Percentiles rank a stretch among this genome's conserved stretches.
These are phyloP conservation scores for Apiospora kogelbergensis DNA, from an alignment of 2,329 filamentous ascomycete species.

Conservation along the genomic window DNA sequence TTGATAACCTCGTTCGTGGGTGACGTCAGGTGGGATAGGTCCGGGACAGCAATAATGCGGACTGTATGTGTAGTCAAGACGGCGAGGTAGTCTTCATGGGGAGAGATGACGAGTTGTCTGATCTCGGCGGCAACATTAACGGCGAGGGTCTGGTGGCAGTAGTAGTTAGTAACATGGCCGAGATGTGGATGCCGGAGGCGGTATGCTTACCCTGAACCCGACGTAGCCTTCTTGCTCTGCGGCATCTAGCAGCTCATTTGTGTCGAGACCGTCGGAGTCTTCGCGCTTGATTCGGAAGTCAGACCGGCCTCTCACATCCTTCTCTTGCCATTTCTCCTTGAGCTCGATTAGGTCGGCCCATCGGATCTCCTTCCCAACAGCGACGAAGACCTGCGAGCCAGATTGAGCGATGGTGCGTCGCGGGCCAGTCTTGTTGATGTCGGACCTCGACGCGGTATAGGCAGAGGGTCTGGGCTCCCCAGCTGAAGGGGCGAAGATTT, in stretches of 20 bases:
- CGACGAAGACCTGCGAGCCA: constrained; percentile 86
- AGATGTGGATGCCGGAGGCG: constrained; percentile 6
- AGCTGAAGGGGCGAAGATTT: constrained; percentile 64
- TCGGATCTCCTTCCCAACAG: constrained; percentile 83
- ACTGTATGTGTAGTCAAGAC: constrained; percentile 86
- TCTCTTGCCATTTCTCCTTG: constrained; percentile 61
- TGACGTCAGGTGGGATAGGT: constrained; percentile 72
- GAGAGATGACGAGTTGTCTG: constrained; percentile 81
- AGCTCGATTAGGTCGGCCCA: constrained; percentile 84
- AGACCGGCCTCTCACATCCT: constrained; percentile 33
- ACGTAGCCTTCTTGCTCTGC: constrained; percentile 28
- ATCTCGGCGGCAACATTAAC: constrained; percentile 80
- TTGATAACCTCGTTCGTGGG: constrained; percentile 69
- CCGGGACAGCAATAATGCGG: constrained; percentile 83
- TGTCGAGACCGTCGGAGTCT: constrained; percentile 37
- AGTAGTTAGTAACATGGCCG: not conserved
- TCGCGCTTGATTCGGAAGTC: constrained; percentile 48
- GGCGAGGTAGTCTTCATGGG: constrained; percentile 77
- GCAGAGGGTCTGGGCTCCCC: constrained; percentile 36
- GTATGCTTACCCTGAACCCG: constrained; percentile 47
- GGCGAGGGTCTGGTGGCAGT: constrained; percentile 62
- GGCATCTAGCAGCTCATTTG: constrained; percentile 30
- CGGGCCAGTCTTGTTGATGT: constrained; percentile 43
- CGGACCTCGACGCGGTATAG: constrained; percentile 44
- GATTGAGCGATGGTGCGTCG: constrained; percentile 73